Evolutionary conservation across 1,284 basidiomycete species (phyloP).

Genomic region (Boletus coffeatus): DNA sequence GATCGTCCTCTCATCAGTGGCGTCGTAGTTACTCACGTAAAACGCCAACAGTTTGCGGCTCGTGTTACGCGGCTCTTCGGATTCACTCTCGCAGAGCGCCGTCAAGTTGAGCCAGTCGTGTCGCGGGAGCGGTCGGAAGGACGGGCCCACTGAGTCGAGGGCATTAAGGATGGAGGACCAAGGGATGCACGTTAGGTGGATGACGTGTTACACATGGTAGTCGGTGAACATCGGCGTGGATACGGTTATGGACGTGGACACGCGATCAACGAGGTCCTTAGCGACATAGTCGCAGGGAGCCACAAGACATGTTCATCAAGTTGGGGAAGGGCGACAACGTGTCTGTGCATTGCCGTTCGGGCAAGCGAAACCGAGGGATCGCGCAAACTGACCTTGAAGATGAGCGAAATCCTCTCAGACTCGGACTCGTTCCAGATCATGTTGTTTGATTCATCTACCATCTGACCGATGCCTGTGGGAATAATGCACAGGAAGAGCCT

Average conservation of each 20-base stretch:
- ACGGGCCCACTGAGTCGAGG: slow-evolving; percentile 26
- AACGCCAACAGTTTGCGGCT: slow-evolving; percentile 44
- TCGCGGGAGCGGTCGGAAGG: slow-evolving; percentile 40
- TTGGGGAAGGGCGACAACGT: too few relatives aligned
- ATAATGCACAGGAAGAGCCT: too few relatives aligned
- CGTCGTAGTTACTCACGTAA: slow-evolving; percentile 32
- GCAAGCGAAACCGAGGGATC: too few relatives aligned
- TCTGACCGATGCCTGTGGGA: too few relatives aligned
- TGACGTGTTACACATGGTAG: slow-evolving; percentile 42
- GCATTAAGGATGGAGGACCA: slow-evolving; percentile 31
- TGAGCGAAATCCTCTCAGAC: too few relatives aligned
- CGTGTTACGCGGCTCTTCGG: slow-evolving; percentile 41
- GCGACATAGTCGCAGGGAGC: slow-evolving; percentile 21
- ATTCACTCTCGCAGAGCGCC: slow-evolving; percentile 35
- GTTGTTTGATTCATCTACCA: too few relatives aligned
- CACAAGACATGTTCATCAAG: too few relatives aligned
- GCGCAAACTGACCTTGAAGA: too few relatives aligned
- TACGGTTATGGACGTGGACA: slow-evolving; percentile 8
- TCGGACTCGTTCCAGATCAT: too few relatives aligned
- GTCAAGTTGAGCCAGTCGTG: slow-evolving; percentile 40
- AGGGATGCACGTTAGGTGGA: slow-evolving; percentile 35
- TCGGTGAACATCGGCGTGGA: slow-evolving; percentile 4
- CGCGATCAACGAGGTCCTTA: slow-evolving; percentile 38
- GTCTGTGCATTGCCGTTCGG: too few relatives aligned
- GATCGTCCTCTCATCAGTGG: background rate